Base-by-base conservation (phyloP, 2,329 filamentous ascomycete genomes). In the Sporothrix pseudoabietina region DNA sequence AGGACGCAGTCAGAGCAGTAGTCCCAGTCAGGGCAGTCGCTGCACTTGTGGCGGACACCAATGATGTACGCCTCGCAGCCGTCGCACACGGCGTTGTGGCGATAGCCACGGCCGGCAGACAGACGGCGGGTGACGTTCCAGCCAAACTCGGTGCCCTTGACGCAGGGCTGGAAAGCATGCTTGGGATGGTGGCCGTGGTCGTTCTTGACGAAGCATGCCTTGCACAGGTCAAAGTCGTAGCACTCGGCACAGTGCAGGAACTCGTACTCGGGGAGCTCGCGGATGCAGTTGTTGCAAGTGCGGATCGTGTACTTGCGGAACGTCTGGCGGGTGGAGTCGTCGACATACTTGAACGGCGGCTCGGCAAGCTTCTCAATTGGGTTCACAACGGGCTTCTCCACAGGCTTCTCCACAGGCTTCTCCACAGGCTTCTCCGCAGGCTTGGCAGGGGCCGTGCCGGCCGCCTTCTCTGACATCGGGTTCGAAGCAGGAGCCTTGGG, bases 11-110 rank as follows among this genome's bases (percentile, higher is more conserved):
- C 85, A 32, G 87, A 87, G 85, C 96, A 99, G 84, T 93, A 98
- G 79, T 99, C 96, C 92, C 94, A 99, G 82, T 99, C 96, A 59
- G 97, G 96, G 85, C 96, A 99, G 80, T 94, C 91, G 76, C 98
- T 86, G 82, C 96, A 99, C 87, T 99, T 99, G 88, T 98, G 92
- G 77, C 96, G 95, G 73, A 97, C 87, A 78, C 96, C 97, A 77
- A 87, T 86, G 78, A 99, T 96, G 81, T 89, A 90, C 87, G 90
- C 91, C 78, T 98, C 93, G 81, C 97, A 99, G 55, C 93, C 93
- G 84, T 99, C 96, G 80, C 96, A 99, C 76, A 98, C 90, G 75
- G 97, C 96, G 74, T 92, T 90, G 84, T 99, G 96, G 75, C 88
- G 86, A 78, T 90, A 87, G 81, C 93, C 93, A 75, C 95, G 92